phyloP scores from a whole-genome alignment of 2,329 filamentous ascomycete genomes.

The Monosporascus sp. region DNA sequence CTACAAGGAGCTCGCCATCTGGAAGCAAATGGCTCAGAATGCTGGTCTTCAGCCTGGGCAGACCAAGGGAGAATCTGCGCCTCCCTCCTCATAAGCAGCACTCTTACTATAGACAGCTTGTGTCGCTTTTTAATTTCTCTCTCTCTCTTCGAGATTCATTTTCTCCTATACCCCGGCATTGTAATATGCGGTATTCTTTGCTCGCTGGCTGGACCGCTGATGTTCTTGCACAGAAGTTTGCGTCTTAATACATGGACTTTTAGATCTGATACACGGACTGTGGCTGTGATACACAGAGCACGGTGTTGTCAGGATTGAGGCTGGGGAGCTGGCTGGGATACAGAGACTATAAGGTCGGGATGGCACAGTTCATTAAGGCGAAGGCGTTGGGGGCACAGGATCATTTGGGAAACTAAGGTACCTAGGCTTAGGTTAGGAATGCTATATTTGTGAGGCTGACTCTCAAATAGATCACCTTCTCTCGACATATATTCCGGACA shows the following conservation, averaged over 20 bases:
- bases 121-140: neutral
- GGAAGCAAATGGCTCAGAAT: slow-evolving; percentile 64
- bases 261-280: neutral
- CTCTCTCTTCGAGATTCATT: neutral
- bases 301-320: no score
- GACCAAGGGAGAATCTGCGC: slow-evolving; percentile 32
- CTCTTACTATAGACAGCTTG: neutral
- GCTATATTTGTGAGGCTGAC: no score
- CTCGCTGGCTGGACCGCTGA: neutral
- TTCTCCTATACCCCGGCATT: slow-evolving; percentile 1
- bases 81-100: slow-evolving; percentile 6
- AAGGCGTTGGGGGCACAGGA: no score
- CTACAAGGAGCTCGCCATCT: slow-evolving; percentile 71
- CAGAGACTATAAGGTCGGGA: no score
- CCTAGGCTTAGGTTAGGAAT: no score
- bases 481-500: no score
- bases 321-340: no score
- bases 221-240: neutral
- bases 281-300: no score
- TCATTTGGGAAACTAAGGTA: no score
- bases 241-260: neutral
- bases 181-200: neutral
- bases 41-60: slow-evolving; percentile 47
- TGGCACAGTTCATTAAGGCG: no score
- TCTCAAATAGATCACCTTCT: no score